Evolutionary conservation across 169 alveolate genomes (phyloP).

Genomic region (Eimeria zaria): DNA sequence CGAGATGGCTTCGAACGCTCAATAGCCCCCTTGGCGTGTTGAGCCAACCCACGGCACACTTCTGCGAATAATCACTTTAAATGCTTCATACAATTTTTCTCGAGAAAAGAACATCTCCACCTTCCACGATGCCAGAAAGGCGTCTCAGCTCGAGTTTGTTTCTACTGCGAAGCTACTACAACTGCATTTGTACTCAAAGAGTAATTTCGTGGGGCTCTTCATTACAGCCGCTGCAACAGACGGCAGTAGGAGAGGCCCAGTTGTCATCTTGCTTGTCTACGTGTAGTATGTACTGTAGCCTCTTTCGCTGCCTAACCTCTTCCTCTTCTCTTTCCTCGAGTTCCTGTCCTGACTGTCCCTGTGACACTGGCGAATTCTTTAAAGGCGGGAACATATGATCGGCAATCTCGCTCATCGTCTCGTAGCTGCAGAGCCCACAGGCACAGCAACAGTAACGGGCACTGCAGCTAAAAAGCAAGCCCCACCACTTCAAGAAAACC

Average conservation of each 20-base stretch:
- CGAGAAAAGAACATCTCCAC: not conserved
- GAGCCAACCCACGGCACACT: slow-evolving; percentile 53
- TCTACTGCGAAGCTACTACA: slow-evolving; percentile 17
- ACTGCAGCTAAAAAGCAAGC: not conserved
- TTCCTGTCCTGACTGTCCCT: slow-evolving; percentile 53
- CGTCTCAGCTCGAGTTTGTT: slow-evolving; percentile 14
- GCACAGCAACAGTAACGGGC: not conserved
- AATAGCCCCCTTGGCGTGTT: slow-evolving; percentile 25
- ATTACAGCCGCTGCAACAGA: slow-evolving; percentile 74
- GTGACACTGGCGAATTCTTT: slow-evolving; percentile 40
- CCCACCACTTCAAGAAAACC: not conserved
- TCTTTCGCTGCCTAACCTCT: slow-evolving; percentile 74
- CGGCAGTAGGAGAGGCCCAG: slow-evolving; percentile 63
- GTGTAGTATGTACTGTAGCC: slow-evolving; percentile 63
- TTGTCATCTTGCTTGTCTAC: slow-evolving; percentile 62
- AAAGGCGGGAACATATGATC: slow-evolving; percentile 85
- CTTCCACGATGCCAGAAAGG: not conserved
- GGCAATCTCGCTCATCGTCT: slow-evolving; percentile 83
- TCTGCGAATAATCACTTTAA: not conserved
- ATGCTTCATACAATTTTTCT: not conserved
- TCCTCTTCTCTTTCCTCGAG: slow-evolving; percentile 73
- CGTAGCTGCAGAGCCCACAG: slow-evolving; percentile 57
- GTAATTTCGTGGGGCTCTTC: slow-evolving; percentile 65
- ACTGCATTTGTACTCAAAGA: slow-evolving; percentile 3
- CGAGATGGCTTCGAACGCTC: slow-evolving; percentile 35